phyloP scores from a whole-genome alignment of 345 rosid species.

The Murraya koenigii region DNA sequence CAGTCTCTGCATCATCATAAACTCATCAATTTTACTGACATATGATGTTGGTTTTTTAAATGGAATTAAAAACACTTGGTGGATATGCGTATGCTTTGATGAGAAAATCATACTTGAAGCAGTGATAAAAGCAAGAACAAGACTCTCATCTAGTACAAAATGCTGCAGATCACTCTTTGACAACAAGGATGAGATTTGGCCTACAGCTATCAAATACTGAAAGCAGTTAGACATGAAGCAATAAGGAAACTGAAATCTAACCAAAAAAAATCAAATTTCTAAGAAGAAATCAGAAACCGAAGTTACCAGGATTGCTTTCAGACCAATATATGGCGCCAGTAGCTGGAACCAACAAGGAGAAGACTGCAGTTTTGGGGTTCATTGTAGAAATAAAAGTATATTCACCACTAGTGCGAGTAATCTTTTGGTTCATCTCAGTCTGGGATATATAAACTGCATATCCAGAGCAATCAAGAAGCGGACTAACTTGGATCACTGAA shows the following conservation, averaged over 20 bases:
- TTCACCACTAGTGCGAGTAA: constrained; percentile 33
- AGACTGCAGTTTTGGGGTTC: constrained; percentile 52
- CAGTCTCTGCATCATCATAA: constrained; percentile 44
- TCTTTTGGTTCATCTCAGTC: constrained; percentile 60
- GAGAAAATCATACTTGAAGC: constrained; percentile 51
- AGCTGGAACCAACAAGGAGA: constrained; percentile 67
- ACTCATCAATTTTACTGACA: neutral
- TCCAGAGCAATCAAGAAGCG: constrained; percentile 74
- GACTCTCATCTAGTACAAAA: constrained; percentile 68
- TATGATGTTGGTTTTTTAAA: neutral
- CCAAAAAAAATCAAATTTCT: neutral
- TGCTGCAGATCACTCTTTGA: constrained; percentile 60
- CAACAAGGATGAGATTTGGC: constrained; percentile 33
- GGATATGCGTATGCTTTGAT: neutral
- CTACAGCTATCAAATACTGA: constrained; percentile 34
- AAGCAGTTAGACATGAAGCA: neutral
- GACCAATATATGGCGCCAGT: constrained; percentile 74
- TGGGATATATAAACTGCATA: constrained; percentile 60
- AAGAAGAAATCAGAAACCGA: neutral
- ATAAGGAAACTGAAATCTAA: neutral
- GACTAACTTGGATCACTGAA: constrained; percentile 56
- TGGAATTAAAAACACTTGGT: neutral
- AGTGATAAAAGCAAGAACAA: constrained; percentile 68
- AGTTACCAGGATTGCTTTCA: constrained; percentile 67
- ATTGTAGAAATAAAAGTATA: constrained; percentile 50